Percentiles rank a stretch among this genome's conserved stretches.
Evolutionary conservation across 371 early-diverging fungal species (phyloP).

Genomic region (Parasitella parasitica): DNA sequence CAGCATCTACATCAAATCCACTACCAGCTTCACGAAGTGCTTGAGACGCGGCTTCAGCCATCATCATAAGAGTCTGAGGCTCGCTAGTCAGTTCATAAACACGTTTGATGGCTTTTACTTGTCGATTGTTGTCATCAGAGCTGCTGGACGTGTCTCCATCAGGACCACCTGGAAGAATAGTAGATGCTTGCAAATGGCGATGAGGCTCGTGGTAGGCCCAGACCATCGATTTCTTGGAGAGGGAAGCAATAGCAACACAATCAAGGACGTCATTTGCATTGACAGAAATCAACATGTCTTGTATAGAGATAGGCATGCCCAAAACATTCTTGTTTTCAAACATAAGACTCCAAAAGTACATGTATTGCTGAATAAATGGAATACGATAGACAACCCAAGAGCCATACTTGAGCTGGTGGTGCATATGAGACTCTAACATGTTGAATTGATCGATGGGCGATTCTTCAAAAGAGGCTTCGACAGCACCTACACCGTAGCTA

Average conservation of each 20-base stretch:
- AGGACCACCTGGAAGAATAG: neutral
- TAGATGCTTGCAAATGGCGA: neutral
- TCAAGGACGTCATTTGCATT: constrained; percentile 18
- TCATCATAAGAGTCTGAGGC: neutral
- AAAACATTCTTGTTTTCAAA: constrained; percentile 16
- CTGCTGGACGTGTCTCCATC: neutral
- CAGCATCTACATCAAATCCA: neutral
- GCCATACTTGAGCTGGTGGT: neutral
- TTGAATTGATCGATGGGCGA: neutral
- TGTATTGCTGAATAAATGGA: constrained; percentile 23
- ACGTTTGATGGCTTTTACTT: neutral
- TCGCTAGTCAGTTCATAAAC: constrained; percentile 5
- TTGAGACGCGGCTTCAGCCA: neutral
- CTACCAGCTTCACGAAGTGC: constrained; percentile 4
- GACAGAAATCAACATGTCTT: constrained; percentile 11
- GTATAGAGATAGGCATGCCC: constrained; percentile 11
- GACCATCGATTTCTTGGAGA: constrained; percentile 2
- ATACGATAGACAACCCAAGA: constrained; percentile 11
- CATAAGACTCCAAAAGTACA: constrained; percentile 26
- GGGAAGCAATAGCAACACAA: constrained; percentile 2
- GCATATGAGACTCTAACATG: constrained; percentile 2
- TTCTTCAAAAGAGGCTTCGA: neutral
- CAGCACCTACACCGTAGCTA: neutral
- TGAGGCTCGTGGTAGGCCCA: neutral
- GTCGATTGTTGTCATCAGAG: neutral